Percentiles rank a stretch among this genome's conserved stretches.
Conservation (phyloP, 1,284 basidiomycete genomes). For the Kwoniella shivajii region DNA sequence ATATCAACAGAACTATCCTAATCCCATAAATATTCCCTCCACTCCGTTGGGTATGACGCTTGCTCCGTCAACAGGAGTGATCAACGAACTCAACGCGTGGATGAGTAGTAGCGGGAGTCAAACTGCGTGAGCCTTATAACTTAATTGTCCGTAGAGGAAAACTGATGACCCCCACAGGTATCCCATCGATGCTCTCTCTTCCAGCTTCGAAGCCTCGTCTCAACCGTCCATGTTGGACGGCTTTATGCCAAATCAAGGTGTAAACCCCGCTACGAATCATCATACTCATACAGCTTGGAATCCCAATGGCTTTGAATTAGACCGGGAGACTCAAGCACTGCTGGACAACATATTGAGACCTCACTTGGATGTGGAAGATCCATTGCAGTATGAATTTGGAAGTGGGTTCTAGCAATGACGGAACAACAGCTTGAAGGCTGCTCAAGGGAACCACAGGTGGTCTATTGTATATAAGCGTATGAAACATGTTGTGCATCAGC, state of each 20-base stretch:
- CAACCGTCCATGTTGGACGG: not conserved
- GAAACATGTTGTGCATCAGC: too few species aligned
- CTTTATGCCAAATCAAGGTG: not conserved
- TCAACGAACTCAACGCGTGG: constrained; percentile 7
- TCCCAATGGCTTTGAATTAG: constrained; percentile 4
- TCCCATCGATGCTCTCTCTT: not conserved
- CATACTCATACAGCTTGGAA: constrained; percentile 2
- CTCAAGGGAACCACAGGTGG: too few species aligned
- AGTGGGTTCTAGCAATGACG: not conserved
- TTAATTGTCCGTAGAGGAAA: not conserved
- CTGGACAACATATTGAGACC: constrained; percentile 21
- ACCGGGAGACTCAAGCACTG: constrained; percentile 19
- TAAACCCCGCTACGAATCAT: not conserved
- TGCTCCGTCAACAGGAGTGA: not conserved
- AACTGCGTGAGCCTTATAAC: too few species aligned
- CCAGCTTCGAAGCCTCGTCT: constrained; percentile 1
- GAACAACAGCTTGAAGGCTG: too few species aligned
- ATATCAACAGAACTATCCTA: too few species aligned
- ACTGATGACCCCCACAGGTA: too few species aligned
- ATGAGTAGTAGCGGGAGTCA: not conserved
- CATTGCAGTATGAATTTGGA: not conserved
- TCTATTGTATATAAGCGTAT: too few species aligned
- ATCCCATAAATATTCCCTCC: not conserved
- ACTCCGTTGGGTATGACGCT: not conserved
- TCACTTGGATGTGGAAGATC: constrained; percentile 14